These are phyloP conservation scores for Lipomyces lipofer DNA, from an alignment of 805 yeast species.

Conservation along the genomic window DNA sequence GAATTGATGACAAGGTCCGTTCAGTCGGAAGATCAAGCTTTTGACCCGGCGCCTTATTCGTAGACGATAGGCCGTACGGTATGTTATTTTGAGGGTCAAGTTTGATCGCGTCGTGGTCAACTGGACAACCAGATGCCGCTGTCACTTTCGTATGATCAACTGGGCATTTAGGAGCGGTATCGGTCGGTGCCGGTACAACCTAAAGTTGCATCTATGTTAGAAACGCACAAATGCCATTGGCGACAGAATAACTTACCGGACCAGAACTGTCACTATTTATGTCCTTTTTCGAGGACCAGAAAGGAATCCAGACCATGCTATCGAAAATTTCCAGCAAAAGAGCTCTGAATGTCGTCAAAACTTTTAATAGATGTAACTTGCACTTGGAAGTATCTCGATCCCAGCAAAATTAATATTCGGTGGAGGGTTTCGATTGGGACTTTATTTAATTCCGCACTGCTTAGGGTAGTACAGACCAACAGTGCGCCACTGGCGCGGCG, in stretches of 20 bases:
- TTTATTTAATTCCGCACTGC: no score
- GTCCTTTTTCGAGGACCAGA: constrained; percentile 18
- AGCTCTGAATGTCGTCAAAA: background rate
- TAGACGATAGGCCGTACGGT: constrained; percentile 44
- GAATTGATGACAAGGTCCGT: constrained; percentile 81
- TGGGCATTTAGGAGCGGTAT: constrained; percentile 42
- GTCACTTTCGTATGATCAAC: constrained; percentile 42
- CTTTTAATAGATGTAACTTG: no score
- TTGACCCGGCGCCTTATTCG: constrained; percentile 91
- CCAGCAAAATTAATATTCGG: no score
- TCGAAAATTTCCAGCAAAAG: background rate
- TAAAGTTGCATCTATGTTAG: no score
- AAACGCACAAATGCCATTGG: no score
- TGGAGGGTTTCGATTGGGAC: no score
- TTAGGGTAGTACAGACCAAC: no score
- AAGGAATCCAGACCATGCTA: constrained; percentile 30
- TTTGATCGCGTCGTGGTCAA: constrained; percentile 39
- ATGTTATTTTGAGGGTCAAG: constrained; percentile 35
- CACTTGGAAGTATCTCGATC: no score
- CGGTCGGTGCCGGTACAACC: no score
- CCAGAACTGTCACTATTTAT: constrained; percentile 1
- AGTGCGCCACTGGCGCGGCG: no score
- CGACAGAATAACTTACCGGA: constrained; percentile 1
- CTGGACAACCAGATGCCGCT: constrained; percentile 41
- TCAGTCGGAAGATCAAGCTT: constrained; percentile 74